These are phyloP conservation scores for Coprinopsis cinerea DNA, from an alignment of 768 basidiomycete species.

Conservation along the genomic window DNA sequence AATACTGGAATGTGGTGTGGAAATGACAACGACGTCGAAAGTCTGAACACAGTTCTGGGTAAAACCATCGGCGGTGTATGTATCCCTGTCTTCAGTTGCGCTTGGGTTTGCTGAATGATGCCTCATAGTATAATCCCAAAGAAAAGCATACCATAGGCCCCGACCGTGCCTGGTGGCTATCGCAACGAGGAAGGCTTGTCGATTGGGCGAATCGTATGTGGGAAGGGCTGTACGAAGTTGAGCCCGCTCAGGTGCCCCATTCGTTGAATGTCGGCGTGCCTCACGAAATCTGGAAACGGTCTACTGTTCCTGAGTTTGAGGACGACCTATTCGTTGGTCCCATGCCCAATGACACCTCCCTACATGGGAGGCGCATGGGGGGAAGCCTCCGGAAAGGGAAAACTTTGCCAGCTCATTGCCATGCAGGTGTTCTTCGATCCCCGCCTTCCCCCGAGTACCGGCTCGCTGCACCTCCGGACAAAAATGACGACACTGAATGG, in stretches of 20 bases:
- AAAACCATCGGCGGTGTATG: background rate
- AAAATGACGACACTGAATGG: background rate
- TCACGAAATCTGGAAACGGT: conserved; percentile 1
- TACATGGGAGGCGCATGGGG: background rate
- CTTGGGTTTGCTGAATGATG: background rate
- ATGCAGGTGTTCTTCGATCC: background rate
- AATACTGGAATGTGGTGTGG: conserved; percentile 59
- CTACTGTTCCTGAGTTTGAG: background rate
- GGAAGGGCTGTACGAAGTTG: background rate
- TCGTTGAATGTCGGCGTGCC: background rate
- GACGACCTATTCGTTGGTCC: background rate
- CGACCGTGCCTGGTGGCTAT: conserved; percentile 10
- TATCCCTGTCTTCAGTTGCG: background rate
- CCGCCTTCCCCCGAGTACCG: background rate
- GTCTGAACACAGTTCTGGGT: background rate
- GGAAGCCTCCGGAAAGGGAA: background rate
- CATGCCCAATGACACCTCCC: background rate
- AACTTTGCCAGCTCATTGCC: background rate
- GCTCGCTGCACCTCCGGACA: background rate
- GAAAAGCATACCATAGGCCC: background rate
- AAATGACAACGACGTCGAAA: background rate
- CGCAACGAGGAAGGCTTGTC: conserved; percentile 42
- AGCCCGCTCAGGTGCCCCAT: background rate
- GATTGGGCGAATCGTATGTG: conserved; percentile 23
- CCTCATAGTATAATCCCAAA: conserved; percentile 6